Percentiles rank a stretch among this genome's conserved stretches.
These are phyloP conservation scores for Yamadazyma insecticola DNA, from an alignment of 805 yeast species.

Conservation along the genomic window DNA sequence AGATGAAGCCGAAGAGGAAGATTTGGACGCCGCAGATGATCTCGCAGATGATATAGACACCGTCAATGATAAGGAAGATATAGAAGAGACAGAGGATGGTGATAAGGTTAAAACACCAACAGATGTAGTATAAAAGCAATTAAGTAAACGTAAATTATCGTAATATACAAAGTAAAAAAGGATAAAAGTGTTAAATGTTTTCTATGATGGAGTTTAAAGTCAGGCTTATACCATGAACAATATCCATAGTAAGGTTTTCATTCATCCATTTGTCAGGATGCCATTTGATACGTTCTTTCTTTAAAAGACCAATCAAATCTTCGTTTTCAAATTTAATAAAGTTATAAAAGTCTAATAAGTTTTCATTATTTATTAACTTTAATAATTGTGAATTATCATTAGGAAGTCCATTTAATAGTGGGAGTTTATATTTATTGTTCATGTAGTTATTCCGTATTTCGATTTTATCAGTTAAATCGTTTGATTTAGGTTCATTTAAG, in stretches of 20 bases:
- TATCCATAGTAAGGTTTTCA: conserved; percentile 17
- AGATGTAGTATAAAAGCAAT: conserved; percentile 2
- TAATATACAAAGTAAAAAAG: too few species aligned
- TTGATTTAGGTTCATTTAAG: conserved; percentile 6
- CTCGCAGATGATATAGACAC: conserved; percentile 33
- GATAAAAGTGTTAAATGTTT: too few species aligned
- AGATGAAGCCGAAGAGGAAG: conserved; percentile 46
- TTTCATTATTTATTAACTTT: conserved; percentile 15
- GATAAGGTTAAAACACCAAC: conserved; percentile 7
- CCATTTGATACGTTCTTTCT: conserved; percentile 57
- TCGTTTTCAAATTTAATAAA: conserved; percentile 13
- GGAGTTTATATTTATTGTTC: conserved; percentile 6
- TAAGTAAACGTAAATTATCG: too few species aligned
- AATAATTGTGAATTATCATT: conserved; percentile 10
- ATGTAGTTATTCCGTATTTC: conserved; percentile 4
- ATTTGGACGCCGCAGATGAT: conserved; percentile 31
- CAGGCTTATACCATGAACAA: conserved; percentile 26
- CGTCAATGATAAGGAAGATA: conserved; percentile 37
- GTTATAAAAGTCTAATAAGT: conserved; percentile 23
- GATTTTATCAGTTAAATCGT: neutral
- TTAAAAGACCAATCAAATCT: conserved; percentile 21
- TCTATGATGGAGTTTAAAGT: conserved; percentile 27
- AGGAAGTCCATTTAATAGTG: conserved; percentile 9
- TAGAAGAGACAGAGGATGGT: conserved; percentile 12
- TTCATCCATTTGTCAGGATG: conserved; percentile 63